Base-by-base conservation (phyloP, 768 basidiomycete genomes). In the Macrolepiota dolichaula region DNA sequence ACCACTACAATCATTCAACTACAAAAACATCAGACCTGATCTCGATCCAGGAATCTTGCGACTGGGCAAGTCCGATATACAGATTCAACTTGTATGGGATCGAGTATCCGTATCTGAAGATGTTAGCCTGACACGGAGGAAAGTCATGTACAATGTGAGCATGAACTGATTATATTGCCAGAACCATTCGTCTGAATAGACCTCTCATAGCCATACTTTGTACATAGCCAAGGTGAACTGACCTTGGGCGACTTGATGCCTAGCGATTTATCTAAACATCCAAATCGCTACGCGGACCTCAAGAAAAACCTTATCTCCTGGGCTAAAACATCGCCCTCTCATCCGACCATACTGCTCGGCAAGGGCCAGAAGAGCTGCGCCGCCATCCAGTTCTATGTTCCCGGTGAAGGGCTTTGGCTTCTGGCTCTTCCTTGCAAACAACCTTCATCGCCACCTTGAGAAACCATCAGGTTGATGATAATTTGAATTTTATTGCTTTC, bases 161-260 rank as follows among this genome's bases (percentile, higher is more conserved):
- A 40, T 15, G n/a, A n/a, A 13, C 15, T n/a, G 13, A 6, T 13
- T 3, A 4, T 13, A 12, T 40, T 40, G 10, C 4, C n/a, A n/a
- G 12, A 13, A 40, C 12, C 11, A n/a, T n/a, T 4, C 13, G n/a
- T n/a, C 4, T 40, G 10, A 12, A 40, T 5, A 15, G 11, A 11
- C 38, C 38, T 40, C 11, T 3, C 9, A 5, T n/a, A 40, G 40
- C 13, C 40, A 15, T n/a, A 40, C 13, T 40, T 40, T n/a, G 40
- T 11, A 13, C 15, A 40, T 12, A 17, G 12, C 15, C 40, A 13
- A 13, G 40, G 40, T n/a, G 11, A 13, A 17, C 15, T 13, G 6
- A 13, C 13, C 15, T n/a, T 0, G 4, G 15, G n/a, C 6, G 13
- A 0, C 0, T 40, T 13, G n/a, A 4, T 11, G 0, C 15, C n/a